Conservation (phyloP, 371 early-diverging fungal species). For the Circinella minor region DNA sequence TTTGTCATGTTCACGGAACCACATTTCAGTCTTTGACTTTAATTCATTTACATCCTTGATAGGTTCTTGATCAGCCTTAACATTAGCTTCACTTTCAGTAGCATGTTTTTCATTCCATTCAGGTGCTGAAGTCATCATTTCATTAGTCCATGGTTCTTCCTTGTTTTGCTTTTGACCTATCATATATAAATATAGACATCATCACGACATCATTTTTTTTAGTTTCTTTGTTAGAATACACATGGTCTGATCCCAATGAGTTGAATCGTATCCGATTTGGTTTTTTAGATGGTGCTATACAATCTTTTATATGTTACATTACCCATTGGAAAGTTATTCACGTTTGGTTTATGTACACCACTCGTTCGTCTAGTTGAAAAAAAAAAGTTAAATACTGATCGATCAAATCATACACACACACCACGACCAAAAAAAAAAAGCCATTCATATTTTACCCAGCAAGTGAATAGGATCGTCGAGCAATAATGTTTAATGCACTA, state of each 20-base stretch:
- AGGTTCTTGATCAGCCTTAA: conserved; percentile 28
- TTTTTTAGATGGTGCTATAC: no score
- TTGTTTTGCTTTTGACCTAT: background rate
- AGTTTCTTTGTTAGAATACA: no score
- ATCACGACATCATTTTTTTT: no score
- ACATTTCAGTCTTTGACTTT: conserved; percentile 9
- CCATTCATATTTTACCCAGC: background rate
- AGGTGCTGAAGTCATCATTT: conserved; percentile 27
- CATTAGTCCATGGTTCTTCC: background rate
- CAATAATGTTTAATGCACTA: background rate
- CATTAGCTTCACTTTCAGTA: conserved; percentile 25
- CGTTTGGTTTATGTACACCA: conserved; percentile 3
- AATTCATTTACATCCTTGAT: conserved; percentile 16
- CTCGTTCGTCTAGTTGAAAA: background rate
- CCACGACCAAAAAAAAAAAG: no score
- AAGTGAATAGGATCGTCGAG: conserved; percentile 4
- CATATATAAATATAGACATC: no score
- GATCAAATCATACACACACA: no score
- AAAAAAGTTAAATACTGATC: no score
- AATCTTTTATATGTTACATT: no score
- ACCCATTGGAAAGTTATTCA: conserved; percentile 8
- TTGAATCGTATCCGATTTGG: no score
- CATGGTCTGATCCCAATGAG: no score
- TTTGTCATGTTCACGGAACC: conserved; percentile 22
- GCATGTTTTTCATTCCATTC: conserved; percentile 25